These are phyloP conservation scores for Scleroderma citrinum DNA, from an alignment of 768 basidiomycete species.

Conservation along the genomic window DNA sequence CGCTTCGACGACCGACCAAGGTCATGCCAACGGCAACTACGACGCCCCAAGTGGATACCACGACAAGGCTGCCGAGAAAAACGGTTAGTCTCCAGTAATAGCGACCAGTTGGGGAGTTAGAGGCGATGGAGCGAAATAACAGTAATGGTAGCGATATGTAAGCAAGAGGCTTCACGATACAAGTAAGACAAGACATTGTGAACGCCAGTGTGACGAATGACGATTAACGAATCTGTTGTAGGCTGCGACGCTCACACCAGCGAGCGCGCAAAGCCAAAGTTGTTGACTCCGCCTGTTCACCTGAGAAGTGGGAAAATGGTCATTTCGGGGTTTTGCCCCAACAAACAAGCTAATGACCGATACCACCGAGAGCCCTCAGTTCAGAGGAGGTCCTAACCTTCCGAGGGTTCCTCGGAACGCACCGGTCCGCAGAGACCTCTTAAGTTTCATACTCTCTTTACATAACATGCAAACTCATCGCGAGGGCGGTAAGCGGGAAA, in stretches of 20 bases:
- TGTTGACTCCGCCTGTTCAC: constrained; percentile 9
- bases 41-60: constrained; percentile 68
- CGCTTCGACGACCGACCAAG: constrained; percentile 61
- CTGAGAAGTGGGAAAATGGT: constrained; percentile 28
- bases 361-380: too few species aligned
- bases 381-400: neutral
- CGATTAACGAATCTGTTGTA: neutral
- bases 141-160: constrained; percentile 72
- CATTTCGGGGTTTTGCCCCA: constrained; percentile 1
- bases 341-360: neutral
- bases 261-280: constrained; percentile 15
- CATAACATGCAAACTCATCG: too few species aligned
- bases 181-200: constrained; percentile 57
- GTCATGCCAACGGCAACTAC: constrained; percentile 61
- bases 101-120: constrained; percentile 48
- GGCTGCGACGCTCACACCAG: constrained; percentile 23
- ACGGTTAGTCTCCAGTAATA: constrained; percentile 71
- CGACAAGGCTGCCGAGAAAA: constrained; percentile 66
- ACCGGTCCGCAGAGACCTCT: too few species aligned
- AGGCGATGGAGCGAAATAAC: constrained; percentile 54
- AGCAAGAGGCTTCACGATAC: constrained; percentile 63
- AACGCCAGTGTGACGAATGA: neutral
- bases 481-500: too few species aligned
- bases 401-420: too few species aligned
- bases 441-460: too few species aligned